A percentile compares a stretch with the other conserved stretches of the same genome.
Evolutionary conservation across 140 eudicot species (phyloP).

Genomic region (Stevia rebaudiana): DNA sequence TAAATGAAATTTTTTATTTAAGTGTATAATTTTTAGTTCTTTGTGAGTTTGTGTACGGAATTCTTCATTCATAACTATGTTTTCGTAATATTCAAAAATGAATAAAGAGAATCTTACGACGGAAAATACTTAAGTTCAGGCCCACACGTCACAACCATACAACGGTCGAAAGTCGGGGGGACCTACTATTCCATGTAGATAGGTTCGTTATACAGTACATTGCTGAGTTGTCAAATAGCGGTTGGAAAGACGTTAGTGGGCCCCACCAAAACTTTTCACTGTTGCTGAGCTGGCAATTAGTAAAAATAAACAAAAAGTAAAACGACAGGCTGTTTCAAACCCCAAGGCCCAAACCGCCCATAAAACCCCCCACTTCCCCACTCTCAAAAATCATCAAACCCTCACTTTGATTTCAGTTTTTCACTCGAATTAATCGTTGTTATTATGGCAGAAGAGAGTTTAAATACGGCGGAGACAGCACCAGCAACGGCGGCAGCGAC

Average conservation of each 20-base stretch:
- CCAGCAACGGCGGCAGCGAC: slow-evolving; percentile 18
- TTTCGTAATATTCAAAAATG: too few species aligned
- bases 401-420: neutral
- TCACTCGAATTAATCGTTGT: neutral
- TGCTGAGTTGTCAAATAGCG: slow-evolving; percentile 33
- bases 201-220: slow-evolving; percentile 38
- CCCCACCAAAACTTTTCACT: slow-evolving; percentile 29
- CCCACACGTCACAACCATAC: slow-evolving; percentile 8
- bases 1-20: too few species aligned
- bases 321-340: slow-evolving; percentile 58
- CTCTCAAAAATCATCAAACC: slow-evolving; percentile 6
- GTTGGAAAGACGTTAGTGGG: slow-evolving; percentile 22
- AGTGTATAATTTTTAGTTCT: too few species aligned
- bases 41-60: too few species aligned
- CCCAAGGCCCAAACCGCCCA: slow-evolving; percentile 28
- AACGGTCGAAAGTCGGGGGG: slow-evolving; percentile 28
- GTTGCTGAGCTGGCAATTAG: slow-evolving; percentile 48
- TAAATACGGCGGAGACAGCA: slow-evolving; percentile 27
- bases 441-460: slow-evolving; percentile 66
- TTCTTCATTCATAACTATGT: too few species aligned
- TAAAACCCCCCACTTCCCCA: slow-evolving; percentile 28
- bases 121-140: neutral
- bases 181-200: slow-evolving; percentile 32
- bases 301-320: neutral
- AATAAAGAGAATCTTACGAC: neutral